Percentiles rank a stretch among this genome's conserved stretches.
phyloP scores from a whole-genome alignment of 1,284 basidiomycete species.

The Ustilago cynodontis region DNA sequence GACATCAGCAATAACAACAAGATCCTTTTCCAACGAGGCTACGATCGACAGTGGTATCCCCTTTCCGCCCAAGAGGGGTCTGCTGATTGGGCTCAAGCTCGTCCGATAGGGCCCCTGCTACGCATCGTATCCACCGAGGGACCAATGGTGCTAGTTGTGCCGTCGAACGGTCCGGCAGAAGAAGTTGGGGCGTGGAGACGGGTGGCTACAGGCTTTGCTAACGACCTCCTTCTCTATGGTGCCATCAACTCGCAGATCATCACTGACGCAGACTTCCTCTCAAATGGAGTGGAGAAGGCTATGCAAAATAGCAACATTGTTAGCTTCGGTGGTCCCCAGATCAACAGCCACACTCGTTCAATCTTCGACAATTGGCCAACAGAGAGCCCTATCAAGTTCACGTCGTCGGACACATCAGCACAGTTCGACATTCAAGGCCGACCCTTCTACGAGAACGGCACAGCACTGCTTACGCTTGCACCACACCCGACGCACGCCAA shows the following conservation, averaged over 20 bases:
- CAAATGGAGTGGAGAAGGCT: background rate
- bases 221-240: constrained; percentile 44
- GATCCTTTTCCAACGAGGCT: constrained; percentile 7
- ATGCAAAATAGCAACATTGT: constrained; percentile 34
- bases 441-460: constrained; percentile 35
- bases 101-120: constrained; percentile 39
- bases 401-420: constrained; percentile 9
- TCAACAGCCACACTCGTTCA: constrained; percentile 32
- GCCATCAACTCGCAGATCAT: constrained; percentile 46
- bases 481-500: constrained; percentile 14
- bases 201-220: constrained; percentile 38
- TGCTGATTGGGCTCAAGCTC: background rate
- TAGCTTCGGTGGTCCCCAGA: constrained; percentile 36
- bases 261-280: constrained; percentile 26
- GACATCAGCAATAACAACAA: background rate
- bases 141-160: constrained; percentile 42
- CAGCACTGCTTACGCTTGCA: constrained; percentile 26
- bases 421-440: constrained; percentile 46
- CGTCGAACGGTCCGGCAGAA: constrained; percentile 6
- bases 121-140: constrained; percentile 37
- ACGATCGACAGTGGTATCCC: constrained; percentile 6
- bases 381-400: constrained; percentile 22
- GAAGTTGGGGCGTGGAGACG: constrained; percentile 21
- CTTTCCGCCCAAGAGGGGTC: background rate
- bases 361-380: constrained; percentile 24